phyloP scores from a whole-genome alignment of 768 basidiomycete species.

The Suillus weaverae region DNA sequence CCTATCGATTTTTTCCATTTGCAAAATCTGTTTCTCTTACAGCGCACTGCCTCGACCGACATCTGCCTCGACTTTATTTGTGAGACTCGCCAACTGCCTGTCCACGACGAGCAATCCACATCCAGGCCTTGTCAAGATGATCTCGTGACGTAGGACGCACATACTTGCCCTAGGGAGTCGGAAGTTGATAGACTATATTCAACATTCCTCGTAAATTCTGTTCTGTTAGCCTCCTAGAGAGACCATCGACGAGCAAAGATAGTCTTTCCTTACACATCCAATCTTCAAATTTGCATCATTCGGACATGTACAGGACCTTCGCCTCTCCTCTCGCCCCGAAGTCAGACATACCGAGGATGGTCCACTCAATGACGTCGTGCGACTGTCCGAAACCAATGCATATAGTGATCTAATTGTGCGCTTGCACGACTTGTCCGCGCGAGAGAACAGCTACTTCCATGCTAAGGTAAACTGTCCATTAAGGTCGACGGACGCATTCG shows the following conservation, averaged over 20 bases:
- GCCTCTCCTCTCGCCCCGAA: background rate
- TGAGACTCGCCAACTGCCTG: background rate
- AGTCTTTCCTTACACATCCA: background rate
- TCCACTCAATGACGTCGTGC: background rate
- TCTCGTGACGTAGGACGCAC: background rate
- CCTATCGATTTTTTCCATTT: background rate
- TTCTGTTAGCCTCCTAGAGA: background rate
- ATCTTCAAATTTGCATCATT: background rate
- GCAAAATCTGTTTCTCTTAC: background rate
- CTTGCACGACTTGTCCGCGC: background rate
- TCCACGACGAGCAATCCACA: background rate
- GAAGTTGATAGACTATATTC: background rate
- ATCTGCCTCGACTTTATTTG: background rate
- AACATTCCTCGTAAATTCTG: background rate
- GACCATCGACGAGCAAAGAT: background rate
- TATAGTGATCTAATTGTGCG: background rate
- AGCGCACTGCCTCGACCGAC: background rate
- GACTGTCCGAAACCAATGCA: background rate
- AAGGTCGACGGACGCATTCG: constrained; percentile 41
- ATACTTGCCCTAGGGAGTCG: background rate
- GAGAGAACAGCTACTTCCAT: constrained; percentile 30
- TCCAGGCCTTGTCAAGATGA: background rate
- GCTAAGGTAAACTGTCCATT: constrained; percentile 37
- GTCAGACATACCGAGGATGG: background rate
- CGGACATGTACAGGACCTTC: background rate